Percentiles rank a stretch among this genome's conserved stretches.
phyloP scores from a whole-genome alignment of 2,329 filamentous ascomycete genomes.

The Exophiala aquamarina region DNA sequence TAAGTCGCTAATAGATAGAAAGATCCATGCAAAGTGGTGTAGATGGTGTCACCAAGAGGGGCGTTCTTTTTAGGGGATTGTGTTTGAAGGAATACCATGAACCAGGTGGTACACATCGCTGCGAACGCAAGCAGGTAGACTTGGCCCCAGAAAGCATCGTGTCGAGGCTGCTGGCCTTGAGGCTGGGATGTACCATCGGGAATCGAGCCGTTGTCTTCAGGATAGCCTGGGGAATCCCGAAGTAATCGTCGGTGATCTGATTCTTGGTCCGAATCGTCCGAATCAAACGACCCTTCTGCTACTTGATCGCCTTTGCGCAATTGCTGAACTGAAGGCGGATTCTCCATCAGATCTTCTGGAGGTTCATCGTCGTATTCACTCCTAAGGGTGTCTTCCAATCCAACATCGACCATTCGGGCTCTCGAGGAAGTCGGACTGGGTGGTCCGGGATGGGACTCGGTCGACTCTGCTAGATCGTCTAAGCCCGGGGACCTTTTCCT shows the following conservation, averaged over 20 bases:
- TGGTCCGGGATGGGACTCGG: conserved; percentile 41
- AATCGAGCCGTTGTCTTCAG: conserved; percentile 52
- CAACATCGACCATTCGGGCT: conserved; percentile 77
- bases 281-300: conserved; percentile 38
- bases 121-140: conserved; percentile 83
- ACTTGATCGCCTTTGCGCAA: conserved; percentile 49
- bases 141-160: conserved; percentile 90
- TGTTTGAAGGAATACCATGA: conserved; percentile 88
- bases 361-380: conserved; percentile 44
- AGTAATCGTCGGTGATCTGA: conserved; percentile 31
- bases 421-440: conserved; percentile 52
- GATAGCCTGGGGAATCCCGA: conserved; percentile 48
- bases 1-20: conserved; percentile 89
- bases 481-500: conserved; percentile 40
- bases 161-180: conserved; percentile 69
- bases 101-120: conserved; percentile 81
- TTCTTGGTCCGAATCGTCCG: conserved; percentile 53
- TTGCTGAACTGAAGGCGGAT: conserved; percentile 57
- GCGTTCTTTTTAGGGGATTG: conserved; percentile 66
- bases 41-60: conserved; percentile 88
- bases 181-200: conserved; percentile 58
- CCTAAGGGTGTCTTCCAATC: conserved; percentile 66
- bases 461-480: conserved; percentile 34
- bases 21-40: conserved; percentile 80
- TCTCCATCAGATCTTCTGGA: conserved; percentile 47